phyloP scores from a whole-genome alignment of 768 basidiomycete species.

The Suillus clintonianus region DNA sequence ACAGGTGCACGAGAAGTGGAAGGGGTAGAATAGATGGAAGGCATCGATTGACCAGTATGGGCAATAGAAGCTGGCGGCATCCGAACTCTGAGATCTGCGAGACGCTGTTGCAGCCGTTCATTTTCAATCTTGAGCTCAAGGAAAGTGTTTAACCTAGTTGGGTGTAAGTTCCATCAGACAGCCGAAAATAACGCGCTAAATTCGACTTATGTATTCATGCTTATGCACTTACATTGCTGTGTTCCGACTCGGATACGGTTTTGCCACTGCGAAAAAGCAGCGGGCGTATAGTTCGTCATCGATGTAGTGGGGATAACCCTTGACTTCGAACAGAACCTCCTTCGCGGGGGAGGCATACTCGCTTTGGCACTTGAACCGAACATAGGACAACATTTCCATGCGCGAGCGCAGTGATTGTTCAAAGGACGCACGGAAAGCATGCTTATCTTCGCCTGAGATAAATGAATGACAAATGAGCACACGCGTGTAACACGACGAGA shows the following conservation, averaged over 20 bases:
- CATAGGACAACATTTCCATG: constrained; percentile 55
- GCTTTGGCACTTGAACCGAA: constrained; percentile 57
- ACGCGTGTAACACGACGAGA: constrained; percentile 4
- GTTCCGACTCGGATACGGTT: constrained; percentile 76
- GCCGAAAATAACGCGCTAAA: constrained; percentile 6
- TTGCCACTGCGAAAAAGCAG: constrained; percentile 75
- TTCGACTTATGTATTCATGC: background rate
- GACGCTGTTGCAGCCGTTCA: constrained; percentile 68
- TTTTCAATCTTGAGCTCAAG: constrained; percentile 90
- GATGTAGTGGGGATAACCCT: constrained; percentile 60
- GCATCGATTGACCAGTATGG: constrained; percentile 14
- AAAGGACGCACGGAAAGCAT: constrained; percentile 48
- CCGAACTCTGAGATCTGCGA: constrained; percentile 44
- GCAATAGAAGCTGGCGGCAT: constrained; percentile 18
- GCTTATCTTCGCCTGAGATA: constrained; percentile 56
- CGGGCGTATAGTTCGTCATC: constrained; percentile 41
- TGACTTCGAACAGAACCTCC: constrained; percentile 70
- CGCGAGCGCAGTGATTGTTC: constrained; percentile 52
- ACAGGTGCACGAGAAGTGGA: constrained; percentile 23
- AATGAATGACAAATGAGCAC: constrained; percentile 9
- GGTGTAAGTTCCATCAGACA: background rate
- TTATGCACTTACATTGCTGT: constrained; percentile 56
- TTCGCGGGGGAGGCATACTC: constrained; percentile 33
- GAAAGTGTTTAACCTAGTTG: constrained; percentile 62
- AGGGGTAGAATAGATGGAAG: constrained; percentile 29